Evolutionary conservation across 805 yeast genomes (phyloP), one percentile per base, ranked within the genome.

Genomic region (Schwanniomyces polymorphus): DNA sequence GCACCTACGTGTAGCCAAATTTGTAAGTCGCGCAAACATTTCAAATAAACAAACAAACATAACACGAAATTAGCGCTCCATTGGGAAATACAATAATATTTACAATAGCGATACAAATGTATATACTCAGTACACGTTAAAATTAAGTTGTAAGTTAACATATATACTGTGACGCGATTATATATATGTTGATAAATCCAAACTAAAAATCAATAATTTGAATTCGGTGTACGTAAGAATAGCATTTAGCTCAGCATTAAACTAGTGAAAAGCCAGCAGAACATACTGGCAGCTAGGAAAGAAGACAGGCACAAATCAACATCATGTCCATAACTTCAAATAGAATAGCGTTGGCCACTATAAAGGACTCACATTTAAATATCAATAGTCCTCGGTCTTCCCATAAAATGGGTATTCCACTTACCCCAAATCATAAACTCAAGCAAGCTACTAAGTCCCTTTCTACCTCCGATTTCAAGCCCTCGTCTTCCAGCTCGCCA

Each of bases 261-360:
- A 17, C 35, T 31, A 31, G 35, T 31, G 21, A 31, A 17, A 7
- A 16, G 35, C 35, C 35, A 31, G 35, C 21, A 16, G 14, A 31
- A 12, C 7, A 31, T 31, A 16, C 35, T 31, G 35, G 35, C 17
- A 31, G 35, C 35, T 31, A 31, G 35, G 35, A 31, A 31, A 31
- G 35, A 18, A 31, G 35, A 31, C 7, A 31, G 21, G 21, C 18
- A 14, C 35, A 31, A 14, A 14, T 31, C 35, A 31, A 7, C 7
- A 16, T 14, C 31, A 38, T 38, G 41, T 38, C 41, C 21, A 18
- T 38, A 38, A 26, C 48, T 27, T 51, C 65, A 38, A 64, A 63
- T 46, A 55, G 74, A 48, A 57, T 65, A 28, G 74, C 74, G 23
- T 67, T 70, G 56, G 74, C 74, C 6, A 70, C 74, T 27, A 57